Evolutionary conservation across 2,329 filamentous ascomycete species (phyloP), one percentile per base, ranked within the genome.

Genomic region (Epichloe sp.): DNA sequence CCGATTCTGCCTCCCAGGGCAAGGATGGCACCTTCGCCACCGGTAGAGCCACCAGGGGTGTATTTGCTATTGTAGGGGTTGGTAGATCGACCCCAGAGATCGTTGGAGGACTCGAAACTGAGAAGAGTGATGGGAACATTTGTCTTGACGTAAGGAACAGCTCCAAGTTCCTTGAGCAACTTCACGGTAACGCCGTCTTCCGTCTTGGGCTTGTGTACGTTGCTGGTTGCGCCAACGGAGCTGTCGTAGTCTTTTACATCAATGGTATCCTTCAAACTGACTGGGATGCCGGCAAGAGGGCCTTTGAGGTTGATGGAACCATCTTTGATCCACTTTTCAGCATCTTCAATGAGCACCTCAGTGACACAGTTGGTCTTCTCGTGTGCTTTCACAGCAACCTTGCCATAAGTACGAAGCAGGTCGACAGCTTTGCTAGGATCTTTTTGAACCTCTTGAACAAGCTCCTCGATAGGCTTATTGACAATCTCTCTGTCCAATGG

Each of bases 121-220:
- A 95, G 75, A 2, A 95, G 76, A 0, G 89, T 95, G 52, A 91
- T 85, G 5, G 90, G 91, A 2, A 94, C 65, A 55, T 93, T 93
- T 0, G 90, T 96, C 73, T 96, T 97, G 56, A 90, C 88, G 63
- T 95, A 95, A 0, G 90, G 90, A 2, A 96, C 77, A 0, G 90
- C 89, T 21, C 90, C 86, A 2, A 88, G 88, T 63, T 93, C 86
- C 62, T 95, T 95, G 48, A 96, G 73, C 42, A 97, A 68, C 51
- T 77, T 78, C 21, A 87, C 83, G 60, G 88, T 79, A 2, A 80
- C 72, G 0, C 89, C 88, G 68, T 96, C 89, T 31, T 77, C 67
- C 0, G 65, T 51, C 38, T 75, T 71, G 14, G 83, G 83, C 60
- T 90, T 86, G 47, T 80, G 80, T 0, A 82, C 79, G 57, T 88